phyloP scores from a whole-genome alignment of 257 asterid genomes.

The Plantago ovata region DNA sequence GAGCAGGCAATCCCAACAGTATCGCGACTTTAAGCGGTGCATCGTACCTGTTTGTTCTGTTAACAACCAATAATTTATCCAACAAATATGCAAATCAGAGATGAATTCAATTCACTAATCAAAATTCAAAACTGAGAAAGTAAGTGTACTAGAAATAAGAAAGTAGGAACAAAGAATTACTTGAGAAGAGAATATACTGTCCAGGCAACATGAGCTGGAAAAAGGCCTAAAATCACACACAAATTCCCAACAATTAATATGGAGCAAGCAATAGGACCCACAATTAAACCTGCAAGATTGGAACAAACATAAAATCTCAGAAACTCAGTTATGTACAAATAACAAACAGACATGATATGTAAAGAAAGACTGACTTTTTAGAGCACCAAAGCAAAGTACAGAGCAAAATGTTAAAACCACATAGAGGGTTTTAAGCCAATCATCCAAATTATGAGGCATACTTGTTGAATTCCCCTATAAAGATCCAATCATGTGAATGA shows the following conservation, averaged over 20 bases:
- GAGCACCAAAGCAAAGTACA: conserved; percentile 67
- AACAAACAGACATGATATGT: neutral
- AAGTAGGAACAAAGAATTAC: conserved; percentile 29
- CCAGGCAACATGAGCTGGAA: conserved; percentile 92
- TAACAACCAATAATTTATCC: conserved; percentile 9
- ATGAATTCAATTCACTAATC: neutral
- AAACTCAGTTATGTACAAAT: neutral
- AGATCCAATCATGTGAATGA: neutral
- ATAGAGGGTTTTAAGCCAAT: conserved; percentile 43
- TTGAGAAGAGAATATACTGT: conserved; percentile 74
- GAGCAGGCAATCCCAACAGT: conserved; percentile 69
- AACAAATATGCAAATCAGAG: conserved; percentile 1
- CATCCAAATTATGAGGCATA: conserved; percentile 43
- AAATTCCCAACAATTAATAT: conserved; percentile 66
- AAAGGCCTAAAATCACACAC: conserved; percentile 76
- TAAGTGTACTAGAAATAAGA: neutral
- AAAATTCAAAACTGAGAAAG: neutral
- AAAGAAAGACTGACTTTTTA: conserved; percentile 54
- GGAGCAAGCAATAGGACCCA: conserved; percentile 82
- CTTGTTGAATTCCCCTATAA: conserved; percentile 10
- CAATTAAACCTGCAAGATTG: conserved; percentile 56
- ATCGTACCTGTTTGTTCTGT: conserved; percentile 77
- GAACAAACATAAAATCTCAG: conserved; percentile 9
- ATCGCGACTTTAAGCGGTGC: conserved; percentile 72
- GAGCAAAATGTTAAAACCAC: conserved; percentile 66